Evolutionary conservation across 495 filamentous ascomycete species (phyloP).

Genomic region (Penicillium chermesinum): DNA sequence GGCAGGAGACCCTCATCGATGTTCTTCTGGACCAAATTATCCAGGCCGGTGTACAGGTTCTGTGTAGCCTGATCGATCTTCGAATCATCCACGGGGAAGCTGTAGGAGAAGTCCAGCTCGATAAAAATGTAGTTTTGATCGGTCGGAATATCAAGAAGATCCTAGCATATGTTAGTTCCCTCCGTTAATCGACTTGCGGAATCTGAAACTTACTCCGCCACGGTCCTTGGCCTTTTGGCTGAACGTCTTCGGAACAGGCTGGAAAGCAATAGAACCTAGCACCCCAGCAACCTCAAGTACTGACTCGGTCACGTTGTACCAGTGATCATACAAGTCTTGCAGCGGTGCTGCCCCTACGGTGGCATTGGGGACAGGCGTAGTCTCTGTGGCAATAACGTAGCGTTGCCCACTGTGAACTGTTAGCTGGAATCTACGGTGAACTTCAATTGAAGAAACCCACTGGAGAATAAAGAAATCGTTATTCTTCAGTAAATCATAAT

Average conservation of each 20-base stretch:
- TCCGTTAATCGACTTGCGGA: not conserved
- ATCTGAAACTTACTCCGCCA: constrained; percentile 33
- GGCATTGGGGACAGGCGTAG: constrained; percentile 46
- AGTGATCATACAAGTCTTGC: constrained; percentile 47
- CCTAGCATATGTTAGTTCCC: constrained; percentile 22
- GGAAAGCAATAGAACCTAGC: constrained; percentile 51
- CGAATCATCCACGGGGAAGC: constrained; percentile 35
- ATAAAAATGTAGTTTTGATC: constrained; percentile 52
- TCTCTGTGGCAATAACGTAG: constrained; percentile 55
- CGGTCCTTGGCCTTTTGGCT: constrained; percentile 42
- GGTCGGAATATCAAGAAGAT: constrained; percentile 48
- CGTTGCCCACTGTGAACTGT: constrained; percentile 35
- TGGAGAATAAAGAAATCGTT: constrained; percentile 37
- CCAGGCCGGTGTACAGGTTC: constrained; percentile 30
- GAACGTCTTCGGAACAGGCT: constrained; percentile 50
- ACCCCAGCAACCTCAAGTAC: constrained; percentile 42
- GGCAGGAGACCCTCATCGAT: constrained; percentile 42
- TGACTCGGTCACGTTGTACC: constrained; percentile 40
- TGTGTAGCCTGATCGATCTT: constrained; percentile 47
- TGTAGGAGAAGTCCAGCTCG: constrained; percentile 53
- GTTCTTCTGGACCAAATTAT: constrained; percentile 28
- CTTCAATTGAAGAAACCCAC: constrained; percentile 3
- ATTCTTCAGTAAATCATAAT: constrained; percentile 43
- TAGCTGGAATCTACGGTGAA: constrained; percentile 1
- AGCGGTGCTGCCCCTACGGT: constrained; percentile 37